phyloP scores from a whole-genome alignment of 2,329 filamentous ascomycete species.

The Sporothrix brasiliensis region DNA sequence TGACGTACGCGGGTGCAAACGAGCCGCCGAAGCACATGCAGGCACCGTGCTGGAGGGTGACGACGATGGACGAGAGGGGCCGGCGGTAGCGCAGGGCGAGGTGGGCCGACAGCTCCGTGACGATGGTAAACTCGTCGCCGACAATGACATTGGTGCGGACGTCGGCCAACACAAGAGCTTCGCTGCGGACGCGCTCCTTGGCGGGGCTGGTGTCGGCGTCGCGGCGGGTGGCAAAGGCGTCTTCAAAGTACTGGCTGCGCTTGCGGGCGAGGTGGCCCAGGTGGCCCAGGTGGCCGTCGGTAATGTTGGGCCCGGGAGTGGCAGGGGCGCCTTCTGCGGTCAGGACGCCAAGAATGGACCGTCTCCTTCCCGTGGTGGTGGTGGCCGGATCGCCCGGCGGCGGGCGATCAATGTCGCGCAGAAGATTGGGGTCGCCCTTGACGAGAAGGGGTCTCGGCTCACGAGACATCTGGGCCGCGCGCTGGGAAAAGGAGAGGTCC shows the following conservation, averaged over 20 bases:
- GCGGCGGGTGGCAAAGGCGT: constrained; percentile 45
- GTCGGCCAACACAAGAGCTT: constrained; percentile 65
- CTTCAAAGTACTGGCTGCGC: constrained; percentile 53
- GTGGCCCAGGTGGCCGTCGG: neutral
- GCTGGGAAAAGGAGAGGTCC: constrained; percentile 33
- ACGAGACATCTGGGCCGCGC: constrained; percentile 23
- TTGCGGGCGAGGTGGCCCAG: constrained; percentile 33
- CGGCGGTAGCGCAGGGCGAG: constrained; percentile 76
- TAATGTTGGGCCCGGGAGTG: neutral
- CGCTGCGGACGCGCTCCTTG: constrained; percentile 54
- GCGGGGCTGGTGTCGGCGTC: constrained; percentile 43
- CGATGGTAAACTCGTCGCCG: constrained; percentile 73
- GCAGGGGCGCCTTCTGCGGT: neutral
- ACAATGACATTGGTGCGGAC: constrained; percentile 67
- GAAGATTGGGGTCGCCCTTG: constrained; percentile 44
- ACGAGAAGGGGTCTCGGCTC: constrained; percentile 41
- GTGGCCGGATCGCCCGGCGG: constrained; percentile 47
- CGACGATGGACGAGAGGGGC: constrained; percentile 71
- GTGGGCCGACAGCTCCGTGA: constrained; percentile 72
- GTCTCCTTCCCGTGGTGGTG: constrained; percentile 32
- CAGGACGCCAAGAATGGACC: constrained; percentile 37
- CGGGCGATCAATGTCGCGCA: constrained; percentile 47
- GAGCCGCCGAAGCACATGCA: constrained; percentile 75
- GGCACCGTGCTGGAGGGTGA: constrained; percentile 74
- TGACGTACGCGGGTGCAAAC: constrained; percentile 76